Base-by-base conservation (phyloP, 768 basidiomycete genomes). In the Cyclocybe cylindracea region DNA sequence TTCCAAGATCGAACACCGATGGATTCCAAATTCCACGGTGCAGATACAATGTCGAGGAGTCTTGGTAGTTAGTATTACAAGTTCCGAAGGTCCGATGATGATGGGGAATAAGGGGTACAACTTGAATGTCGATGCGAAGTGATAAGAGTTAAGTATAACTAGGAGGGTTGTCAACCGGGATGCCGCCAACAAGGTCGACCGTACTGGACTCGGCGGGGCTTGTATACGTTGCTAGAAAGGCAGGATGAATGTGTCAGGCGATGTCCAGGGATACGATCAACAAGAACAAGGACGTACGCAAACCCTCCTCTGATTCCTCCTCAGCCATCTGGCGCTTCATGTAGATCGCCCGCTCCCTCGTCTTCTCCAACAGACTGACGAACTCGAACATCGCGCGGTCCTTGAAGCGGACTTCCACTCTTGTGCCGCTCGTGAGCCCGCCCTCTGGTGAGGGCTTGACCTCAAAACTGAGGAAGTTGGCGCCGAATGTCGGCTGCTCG, bases 351-450 rank as follows among this genome's bases (percentile, higher is more conserved):
- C 80, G 73, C 70, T 91, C 89, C 45, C 89, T 79, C 33, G 87
- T 82, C 75, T 91, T 91, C 70, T 89, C 88, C 46, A 93, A 68
- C 19, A 82, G 66, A 43, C 78, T 81, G 35, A 86, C 82, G 59
- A 93, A 93, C 63, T 83, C 76, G 61, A 90, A 89, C 74, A 91
- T 82, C 10, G 82, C 79, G 39, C 78, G 74, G 62, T 88, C 78
- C 64, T 78, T 80, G 64, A 89, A 79, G 49, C 89, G 79, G 37
- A 91, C 70, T 66, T 91, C 87, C 3, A 78, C 80, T 46, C 67
- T 78, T 10, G 87, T 86, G 2, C 86, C 87, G 2, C 78, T 69
- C 0, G 79, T 78, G 35, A 91, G 70, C 8, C 85, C 86, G n/a
- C 89, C 89, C 10, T 76, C 82, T 1, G 78, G 63, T 7, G 87